Base-by-base conservation (phyloP, 257 asterid species). In the Forsythia viridissima region DNA sequence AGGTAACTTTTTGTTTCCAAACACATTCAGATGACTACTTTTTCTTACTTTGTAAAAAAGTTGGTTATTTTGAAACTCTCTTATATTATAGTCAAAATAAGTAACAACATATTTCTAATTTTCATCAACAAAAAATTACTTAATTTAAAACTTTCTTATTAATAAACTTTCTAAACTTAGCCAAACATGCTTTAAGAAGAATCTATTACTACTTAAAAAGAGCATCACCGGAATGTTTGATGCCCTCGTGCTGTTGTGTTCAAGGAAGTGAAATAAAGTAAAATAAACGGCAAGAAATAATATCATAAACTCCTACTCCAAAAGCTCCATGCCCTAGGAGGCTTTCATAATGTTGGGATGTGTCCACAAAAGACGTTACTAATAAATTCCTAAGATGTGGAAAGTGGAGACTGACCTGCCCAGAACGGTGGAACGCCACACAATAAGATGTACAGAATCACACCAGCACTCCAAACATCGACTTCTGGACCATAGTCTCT, bases 381-480 rank as follows among this genome's bases (percentile, higher is more conserved):
- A 57, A 57, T 57, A 6, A n/a, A 5, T 20, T 18, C 66, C 66
- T 18, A 57, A 57, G 2, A 18, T 7, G 66, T 2, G 11, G 66
- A n/a, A 57, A 57, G 66, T 57, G 66, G 13, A 57, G 30, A 57
- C 66, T 7, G 66, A 57, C 66, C 66, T n/a, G 66, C 66, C 66
- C 66, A 57, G n/a, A 57, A 57, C 4, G 66, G 66, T 6, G 66
- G 66, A 57, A 57, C 66, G 2, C 66, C 66, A 57, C 66, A 57
- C 66, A 57, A 57, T 57, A 57, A 57, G 66, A 57, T 57, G 66
- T 57, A 57, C 11, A 57, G 34, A 18, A 57, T 57, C 11, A 57
- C 66, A 18, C 66, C 66, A 57, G 66, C 66, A 57, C 66, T 57
- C 66, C 66, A 57, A 57, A 57, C 66, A 57, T 57, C 66, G 11